Evolutionary conservation across 768 basidiomycete genomes (phyloP), one percentile per base, ranked within the genome.

Genomic region (Coprinopsis sp.): DNA sequence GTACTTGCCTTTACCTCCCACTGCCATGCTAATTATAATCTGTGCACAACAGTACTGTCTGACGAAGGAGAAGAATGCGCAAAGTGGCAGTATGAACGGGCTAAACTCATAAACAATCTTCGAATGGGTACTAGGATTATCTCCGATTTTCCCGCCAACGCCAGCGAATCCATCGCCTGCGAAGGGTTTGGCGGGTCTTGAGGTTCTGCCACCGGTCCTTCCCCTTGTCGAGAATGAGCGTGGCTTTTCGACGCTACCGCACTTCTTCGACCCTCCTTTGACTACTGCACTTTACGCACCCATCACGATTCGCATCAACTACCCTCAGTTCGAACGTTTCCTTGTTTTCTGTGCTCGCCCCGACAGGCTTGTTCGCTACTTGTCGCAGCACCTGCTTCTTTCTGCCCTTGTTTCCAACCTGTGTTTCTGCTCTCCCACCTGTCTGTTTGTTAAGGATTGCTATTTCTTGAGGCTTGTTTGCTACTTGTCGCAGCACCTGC

Each of bases 1-100:
- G 90, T 82, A 18, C 30, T 31, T 25, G 19, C 14, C 22, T 29
- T 16, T 33, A 29, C 28, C 6, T n/a, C 22, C 34, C 18, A 33
- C 21, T n/a, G n/a, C 10, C 21, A 6, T n/a, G 22, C 12, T 22
- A 14, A 14, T 21, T 31, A 18, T 18, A 7, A 16, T 16, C 13
- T 18, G n/a, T 37, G 21, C 27, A 11, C 34, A 11, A 10, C 22
- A 42, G 40, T 42, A 28, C 40, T 40, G 11, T 49, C 48, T 13
- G 48, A 49, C 28, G 48, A 42, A n/a, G 48, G 48, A 30, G 41
- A 40, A 12, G 48, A 49, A 38, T 49, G 48, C 31, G 48, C 48
- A 7, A 49, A 44, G 19, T n/a, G 23, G 27, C 48, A 49, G 19
- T 7, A 12, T 42, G 14, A 18, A 30, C 18, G 10, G 34, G 18